Percentiles rank a stretch among this genome's conserved stretches.
Conservation (phyloP, 2,329 filamentous ascomycete species). For the Colletotrichum viniferum region DNA sequence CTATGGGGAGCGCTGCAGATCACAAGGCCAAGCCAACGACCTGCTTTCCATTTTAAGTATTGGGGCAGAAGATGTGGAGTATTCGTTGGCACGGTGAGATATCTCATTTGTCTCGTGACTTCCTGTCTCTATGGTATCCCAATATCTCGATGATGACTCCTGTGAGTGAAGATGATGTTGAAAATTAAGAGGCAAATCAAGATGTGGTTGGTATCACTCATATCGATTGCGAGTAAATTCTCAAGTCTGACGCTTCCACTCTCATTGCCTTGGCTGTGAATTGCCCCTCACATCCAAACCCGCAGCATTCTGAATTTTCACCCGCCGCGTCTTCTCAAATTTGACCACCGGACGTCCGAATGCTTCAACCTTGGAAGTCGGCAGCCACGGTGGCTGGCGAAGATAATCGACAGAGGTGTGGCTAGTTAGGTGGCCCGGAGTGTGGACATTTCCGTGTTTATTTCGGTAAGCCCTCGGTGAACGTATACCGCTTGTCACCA, state of each 20-base stretch:
- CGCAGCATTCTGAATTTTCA: background rate
- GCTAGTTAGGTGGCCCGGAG: background rate
- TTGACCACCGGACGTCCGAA: background rate
- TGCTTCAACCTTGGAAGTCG: background rate
- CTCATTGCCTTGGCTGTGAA: background rate
- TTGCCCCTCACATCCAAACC: background rate
- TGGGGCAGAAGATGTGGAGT: background rate
- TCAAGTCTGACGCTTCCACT: background rate
- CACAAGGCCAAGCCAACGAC: background rate
- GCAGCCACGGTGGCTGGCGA: background rate
- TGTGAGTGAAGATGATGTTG: background rate
- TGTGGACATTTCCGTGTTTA: background rate
- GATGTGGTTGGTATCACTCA: fast-evolving
- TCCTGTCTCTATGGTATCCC: background rate
- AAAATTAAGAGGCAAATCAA: background rate
- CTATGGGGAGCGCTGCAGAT: background rate
- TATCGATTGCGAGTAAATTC: background rate
- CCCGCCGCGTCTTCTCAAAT: background rate
- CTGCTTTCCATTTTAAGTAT: background rate
- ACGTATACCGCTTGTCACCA: background rate
- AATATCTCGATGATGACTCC: background rate
- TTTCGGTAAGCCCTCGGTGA: background rate
- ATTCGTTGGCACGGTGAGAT: background rate
- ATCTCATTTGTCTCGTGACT: background rate
- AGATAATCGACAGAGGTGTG: background rate